These are phyloP conservation scores for Malassezia dermatis DNA, from an alignment of 1,284 basidiomycete genomes.

Conservation along the genomic window DNA sequence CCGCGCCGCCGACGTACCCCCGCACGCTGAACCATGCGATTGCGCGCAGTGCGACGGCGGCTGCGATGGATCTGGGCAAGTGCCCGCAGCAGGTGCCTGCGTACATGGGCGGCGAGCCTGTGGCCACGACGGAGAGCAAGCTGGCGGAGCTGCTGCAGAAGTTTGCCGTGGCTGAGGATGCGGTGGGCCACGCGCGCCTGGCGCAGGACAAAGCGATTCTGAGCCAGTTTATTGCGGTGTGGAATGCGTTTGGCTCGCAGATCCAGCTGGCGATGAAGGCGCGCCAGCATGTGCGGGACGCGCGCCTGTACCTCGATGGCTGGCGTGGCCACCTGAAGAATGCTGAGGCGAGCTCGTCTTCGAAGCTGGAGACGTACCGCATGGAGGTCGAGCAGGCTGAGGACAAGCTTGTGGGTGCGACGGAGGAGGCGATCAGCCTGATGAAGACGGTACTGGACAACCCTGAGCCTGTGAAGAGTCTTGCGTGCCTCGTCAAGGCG, in stretches of 20 bases:
- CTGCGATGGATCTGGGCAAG: conserved; percentile 55
- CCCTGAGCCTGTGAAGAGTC: conserved; percentile 86
- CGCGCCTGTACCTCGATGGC: conserved; percentile 42
- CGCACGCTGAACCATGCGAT: conserved; percentile 95
- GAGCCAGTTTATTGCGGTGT: conserved; percentile 71
- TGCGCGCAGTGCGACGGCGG: conserved; percentile 65
- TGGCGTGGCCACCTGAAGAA: conserved; percentile 41
- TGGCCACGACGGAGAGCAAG: conserved; percentile 21
- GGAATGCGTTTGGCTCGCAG: conserved; percentile 52
- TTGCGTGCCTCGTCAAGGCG: conserved; percentile 83
- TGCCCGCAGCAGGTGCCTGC: conserved; percentile 18
- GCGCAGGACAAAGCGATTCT: conserved; percentile 69
- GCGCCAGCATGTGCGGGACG: conserved; percentile 38
- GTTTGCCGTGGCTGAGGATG: conserved; percentile 76
- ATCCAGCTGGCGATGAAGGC: conserved; percentile 44
- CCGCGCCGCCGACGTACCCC: conserved; percentile 49
- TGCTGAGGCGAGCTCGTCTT: conserved; percentile 25
- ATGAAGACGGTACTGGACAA: conserved; percentile 98
- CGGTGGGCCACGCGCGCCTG: conserved; percentile 71
- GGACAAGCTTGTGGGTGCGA: conserved; percentile 72
- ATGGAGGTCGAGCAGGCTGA: conserved; percentile 46
- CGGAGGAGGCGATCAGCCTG: conserved; percentile 89
- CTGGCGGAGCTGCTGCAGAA: conserved; percentile 61
- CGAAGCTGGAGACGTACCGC: conserved; percentile 33
- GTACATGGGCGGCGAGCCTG: conserved; percentile 19